A percentile compares a stretch with the other conserved stretches of the same genome.
Evolutionary conservation across 169 alveolate species (phyloP).

Genomic region (Plasmodium gaboni): DNA sequence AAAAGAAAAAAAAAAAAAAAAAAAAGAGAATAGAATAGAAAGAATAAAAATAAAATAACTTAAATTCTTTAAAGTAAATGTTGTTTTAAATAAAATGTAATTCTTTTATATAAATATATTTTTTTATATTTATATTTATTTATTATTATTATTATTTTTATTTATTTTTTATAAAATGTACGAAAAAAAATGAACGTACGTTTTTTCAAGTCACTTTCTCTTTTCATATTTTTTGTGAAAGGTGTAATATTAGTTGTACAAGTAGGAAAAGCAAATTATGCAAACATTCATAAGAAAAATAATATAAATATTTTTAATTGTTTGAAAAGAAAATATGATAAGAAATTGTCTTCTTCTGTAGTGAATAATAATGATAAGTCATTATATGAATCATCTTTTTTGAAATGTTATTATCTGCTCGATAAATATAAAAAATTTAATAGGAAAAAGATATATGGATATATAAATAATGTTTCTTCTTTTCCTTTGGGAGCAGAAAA

Average conservation of each 20-base stretch:
- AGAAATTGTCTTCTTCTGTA: not conserved
- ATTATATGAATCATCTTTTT: not conserved
- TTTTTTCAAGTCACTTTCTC: not conserved
- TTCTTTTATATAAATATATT: no score
- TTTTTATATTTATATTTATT: no score
- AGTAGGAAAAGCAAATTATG: not conserved
- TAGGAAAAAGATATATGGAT: not conserved
- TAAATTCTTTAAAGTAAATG: no score
- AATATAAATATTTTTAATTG: not conserved
- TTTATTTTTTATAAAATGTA: not conserved
- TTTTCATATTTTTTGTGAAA: conserved; percentile 4
- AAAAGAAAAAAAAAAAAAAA: no score
- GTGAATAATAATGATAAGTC: no score
- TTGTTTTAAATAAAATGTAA: no score
- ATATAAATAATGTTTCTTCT: not conserved
- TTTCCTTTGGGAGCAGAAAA: not conserved
- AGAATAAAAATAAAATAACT: no score
- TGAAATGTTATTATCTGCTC: not conserved
- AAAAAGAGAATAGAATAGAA: no score
- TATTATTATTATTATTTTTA: no score
- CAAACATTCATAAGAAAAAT: not conserved
- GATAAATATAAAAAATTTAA: conserved; percentile 1
- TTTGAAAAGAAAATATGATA: not conserved
- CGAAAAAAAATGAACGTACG: conserved; percentile 10
- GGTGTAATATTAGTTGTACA: not conserved